Base-by-base conservation (phyloP, 1,284 basidiomycete genomes). In the Papiliotrema fonsecae region DNA sequence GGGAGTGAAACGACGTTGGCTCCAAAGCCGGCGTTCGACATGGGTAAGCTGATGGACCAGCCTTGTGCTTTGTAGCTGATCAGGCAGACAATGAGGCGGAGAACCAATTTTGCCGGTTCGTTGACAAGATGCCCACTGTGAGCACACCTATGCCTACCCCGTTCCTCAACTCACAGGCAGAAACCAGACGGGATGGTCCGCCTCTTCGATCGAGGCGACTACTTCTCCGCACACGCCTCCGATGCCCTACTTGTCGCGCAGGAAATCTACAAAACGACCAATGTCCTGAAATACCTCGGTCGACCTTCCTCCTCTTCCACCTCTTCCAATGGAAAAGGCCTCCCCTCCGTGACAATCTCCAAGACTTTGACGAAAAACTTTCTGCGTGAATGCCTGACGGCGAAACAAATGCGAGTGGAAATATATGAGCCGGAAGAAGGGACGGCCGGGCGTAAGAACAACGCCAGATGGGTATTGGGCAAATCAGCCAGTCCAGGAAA, bases 401-500 rank as follows among this genome's bases (percentile, higher is more conserved):
- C 82, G 18, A 86, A 84, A 69, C 94, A 98, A 74, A 82, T 99
- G 60, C 82, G 88, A 27, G 82, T 98, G n/a, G 91, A 98, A 74
- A 96, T 98, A 49, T 93, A 86, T 82, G 78, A 76, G 11, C 82
- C 86, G 0, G 86, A 87, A 60, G 77, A 81, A 6, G 85, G 82
- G 0, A 81, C 81, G 53, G 66, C 38, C 49, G 84, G 82, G 10
- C 52, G 59, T 22, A 91, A 86, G 73, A 87, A 85, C 67, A 81
- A 79, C 16, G 70, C 79, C 57, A 39, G 86, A 82, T 74, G 92
- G 90, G 75, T 76, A 26, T 65, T 96, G 38, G 82, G 83, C 63
- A 92, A 91, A 73, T 84, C 89, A 78, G 89, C 85, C 56, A 52
- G 77, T 58, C 96, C 96, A 0, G 96, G 96, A 44, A 98, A 98